phyloP scores from a whole-genome alignment of 768 basidiomycete species.

The Fistulinella prunicolor region DNA sequence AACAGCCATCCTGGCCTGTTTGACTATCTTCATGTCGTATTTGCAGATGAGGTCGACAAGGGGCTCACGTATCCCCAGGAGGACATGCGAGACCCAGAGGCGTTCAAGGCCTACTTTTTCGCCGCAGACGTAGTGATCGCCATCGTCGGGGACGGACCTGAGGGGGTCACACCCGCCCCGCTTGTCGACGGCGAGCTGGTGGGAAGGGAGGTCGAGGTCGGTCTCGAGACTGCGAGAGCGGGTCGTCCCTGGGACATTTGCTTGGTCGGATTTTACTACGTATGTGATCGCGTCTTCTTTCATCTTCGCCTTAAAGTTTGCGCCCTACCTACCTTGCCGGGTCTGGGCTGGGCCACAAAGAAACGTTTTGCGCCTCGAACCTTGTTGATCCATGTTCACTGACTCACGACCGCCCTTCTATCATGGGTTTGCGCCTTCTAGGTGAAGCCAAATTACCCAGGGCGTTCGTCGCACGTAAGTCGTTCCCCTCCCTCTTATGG shows the following conservation, averaged over 20 bases:
- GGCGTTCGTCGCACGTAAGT: conserved; percentile 85
- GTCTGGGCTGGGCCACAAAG: neutral
- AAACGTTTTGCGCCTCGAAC: no score
- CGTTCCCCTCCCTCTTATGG: neutral
- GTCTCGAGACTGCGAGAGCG: conserved; percentile 44
- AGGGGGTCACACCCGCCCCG: no score
- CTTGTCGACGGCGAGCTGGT: neutral
- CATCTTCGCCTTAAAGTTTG: neutral
- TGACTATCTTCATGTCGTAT: conserved; percentile 56
- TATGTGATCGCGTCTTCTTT: conserved; percentile 32
- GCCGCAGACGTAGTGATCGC: conserved; percentile 74
- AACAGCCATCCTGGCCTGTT: conserved; percentile 46
- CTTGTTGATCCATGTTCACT: conserved; percentile 2
- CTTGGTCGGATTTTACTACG: conserved; percentile 78
- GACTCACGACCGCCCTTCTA: neutral
- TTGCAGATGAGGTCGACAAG: conserved; percentile 70
- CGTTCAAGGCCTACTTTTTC: conserved; percentile 77
- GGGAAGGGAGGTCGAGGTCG: conserved; percentile 16
- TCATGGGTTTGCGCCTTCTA: conserved; percentile 17
- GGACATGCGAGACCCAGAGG: conserved; percentile 45
- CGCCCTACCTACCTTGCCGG: no score
- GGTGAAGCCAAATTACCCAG: conserved; percentile 90
- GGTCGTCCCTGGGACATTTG: conserved; percentile 64
- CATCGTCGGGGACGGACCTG: conserved; percentile 30
- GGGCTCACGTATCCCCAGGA: conserved; percentile 89